Evolutionary conservation across 108 stramenopile species (phyloP).

Genomic region (Skeletonema tropicum): DNA sequence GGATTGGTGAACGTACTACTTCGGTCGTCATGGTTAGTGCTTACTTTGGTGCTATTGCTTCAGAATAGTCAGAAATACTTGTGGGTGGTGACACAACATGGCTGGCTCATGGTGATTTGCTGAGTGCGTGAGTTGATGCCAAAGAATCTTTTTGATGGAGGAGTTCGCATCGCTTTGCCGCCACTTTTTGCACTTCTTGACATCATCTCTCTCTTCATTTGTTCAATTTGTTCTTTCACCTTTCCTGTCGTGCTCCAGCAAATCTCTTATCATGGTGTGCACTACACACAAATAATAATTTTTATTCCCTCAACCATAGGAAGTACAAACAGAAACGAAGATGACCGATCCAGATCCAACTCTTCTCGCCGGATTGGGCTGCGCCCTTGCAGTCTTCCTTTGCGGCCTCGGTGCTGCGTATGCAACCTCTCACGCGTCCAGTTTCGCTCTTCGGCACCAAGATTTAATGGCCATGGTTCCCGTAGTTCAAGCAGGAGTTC

Average conservation of each 20-base stretch:
- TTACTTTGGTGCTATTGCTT: neutral
- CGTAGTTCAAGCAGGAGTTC: constrained; percentile 59
- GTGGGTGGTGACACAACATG: too few relatives aligned
- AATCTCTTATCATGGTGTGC: too few relatives aligned
- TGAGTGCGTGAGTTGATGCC: too few relatives aligned
- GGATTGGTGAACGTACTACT: constrained; percentile 9
- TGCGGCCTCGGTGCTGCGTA: constrained; percentile 43
- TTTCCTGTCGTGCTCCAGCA: too few relatives aligned
- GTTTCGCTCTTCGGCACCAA: constrained; percentile 47
- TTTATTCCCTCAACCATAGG: too few relatives aligned
- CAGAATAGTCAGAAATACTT: too few relatives aligned
- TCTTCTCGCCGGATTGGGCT: constrained; percentile 39
- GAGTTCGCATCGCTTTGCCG: too few relatives aligned
- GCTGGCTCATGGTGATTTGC: too few relatives aligned
- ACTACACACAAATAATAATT: neutral
- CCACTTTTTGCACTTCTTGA: too few relatives aligned
- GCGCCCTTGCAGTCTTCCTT: constrained; percentile 54
- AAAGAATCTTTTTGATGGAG: too few relatives aligned
- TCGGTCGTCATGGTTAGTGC: neutral
- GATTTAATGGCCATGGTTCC: constrained; percentile 46
- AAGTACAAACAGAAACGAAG: neutral
- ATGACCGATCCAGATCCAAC: constrained; percentile 22
- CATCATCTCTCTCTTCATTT: too few relatives aligned
- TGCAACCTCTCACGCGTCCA: constrained; percentile 51
- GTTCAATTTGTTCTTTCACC: too few relatives aligned